A percentile compares a stretch with the other conserved stretches of the same genome.
phyloP scores from a whole-genome alignment of 2,329 filamentous ascomycete species.

The Colletotrichum abscissum region DNA sequence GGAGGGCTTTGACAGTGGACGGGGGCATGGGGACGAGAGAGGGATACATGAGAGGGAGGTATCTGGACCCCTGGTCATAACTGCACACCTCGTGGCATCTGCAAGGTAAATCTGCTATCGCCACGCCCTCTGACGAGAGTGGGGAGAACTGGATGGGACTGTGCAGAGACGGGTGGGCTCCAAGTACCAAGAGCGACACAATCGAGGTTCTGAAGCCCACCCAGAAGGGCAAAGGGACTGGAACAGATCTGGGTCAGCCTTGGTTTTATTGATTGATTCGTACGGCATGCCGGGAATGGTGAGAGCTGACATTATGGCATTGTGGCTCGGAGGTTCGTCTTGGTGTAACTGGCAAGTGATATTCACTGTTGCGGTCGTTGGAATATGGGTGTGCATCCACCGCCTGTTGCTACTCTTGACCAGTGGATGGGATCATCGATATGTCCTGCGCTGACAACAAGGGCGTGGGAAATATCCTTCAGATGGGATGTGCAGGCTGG shows the following conservation, averaged over 20 bases:
- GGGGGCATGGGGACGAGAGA: slow-evolving; percentile 33
- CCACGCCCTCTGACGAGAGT: slow-evolving; percentile 23
- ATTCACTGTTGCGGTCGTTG: background rate
- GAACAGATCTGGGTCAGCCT: background rate
- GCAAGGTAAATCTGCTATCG: slow-evolving; percentile 35
- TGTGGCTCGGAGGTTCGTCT: background rate
- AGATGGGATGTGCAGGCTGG: background rate
- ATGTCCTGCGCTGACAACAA: background rate
- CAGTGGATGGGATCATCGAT: background rate
- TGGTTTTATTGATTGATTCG: slow-evolving; percentile 2
- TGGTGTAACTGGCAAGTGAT: background rate
- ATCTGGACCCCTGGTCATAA: slow-evolving; percentile 35
- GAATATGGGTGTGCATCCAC: background rate
- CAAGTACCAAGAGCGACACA: background rate
- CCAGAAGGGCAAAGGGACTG: slow-evolving; percentile 5
- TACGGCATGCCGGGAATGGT: background rate
- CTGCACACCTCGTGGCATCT: slow-evolving; percentile 35
- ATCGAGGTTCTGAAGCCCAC: slow-evolving; percentile 2
- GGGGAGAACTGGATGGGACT: slow-evolving; percentile 4
- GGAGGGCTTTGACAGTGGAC: slow-evolving; percentile 38
- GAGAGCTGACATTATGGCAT: background rate
- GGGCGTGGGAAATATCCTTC: background rate
- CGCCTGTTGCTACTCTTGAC: background rate
- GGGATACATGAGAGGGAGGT: slow-evolving; percentile 30
- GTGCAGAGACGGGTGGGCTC: slow-evolving; percentile 7